Evolutionary conservation across 164 flowering plant species (phyloP).

Genomic region (Echeveria elegans): DNA sequence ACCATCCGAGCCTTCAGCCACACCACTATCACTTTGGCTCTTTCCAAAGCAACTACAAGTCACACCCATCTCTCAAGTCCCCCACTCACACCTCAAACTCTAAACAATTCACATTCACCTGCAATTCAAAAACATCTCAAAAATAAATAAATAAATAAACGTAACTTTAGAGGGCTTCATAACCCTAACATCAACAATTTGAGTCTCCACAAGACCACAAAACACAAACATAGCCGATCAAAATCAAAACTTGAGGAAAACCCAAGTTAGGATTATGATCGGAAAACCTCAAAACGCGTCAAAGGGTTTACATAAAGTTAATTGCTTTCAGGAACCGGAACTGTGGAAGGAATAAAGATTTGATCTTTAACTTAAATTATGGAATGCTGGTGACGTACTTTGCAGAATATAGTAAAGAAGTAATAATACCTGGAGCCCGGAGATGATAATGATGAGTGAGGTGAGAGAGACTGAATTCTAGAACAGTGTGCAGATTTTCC

Average conservation of each 20-base stretch:
- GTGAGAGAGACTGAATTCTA: not conserved
- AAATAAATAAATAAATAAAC: not conserved
- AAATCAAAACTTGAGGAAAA: not conserved
- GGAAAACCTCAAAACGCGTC: not conserved
- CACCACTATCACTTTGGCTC: not conserved
- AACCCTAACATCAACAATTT: too few relatives aligned
- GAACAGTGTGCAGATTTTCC: not conserved
- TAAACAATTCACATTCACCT: not conserved
- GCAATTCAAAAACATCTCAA: not conserved
- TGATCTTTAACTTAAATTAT: not conserved
- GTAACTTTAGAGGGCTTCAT: not conserved
- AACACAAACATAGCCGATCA: too few relatives aligned
- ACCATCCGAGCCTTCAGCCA: not conserved
- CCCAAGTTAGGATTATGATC: not conserved
- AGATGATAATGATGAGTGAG: not conserved
- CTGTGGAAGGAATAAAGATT: not conserved
- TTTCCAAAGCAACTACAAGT: not conserved
- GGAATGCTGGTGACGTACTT: not conserved
- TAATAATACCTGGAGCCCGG: not conserved
- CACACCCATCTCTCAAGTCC: not conserved
- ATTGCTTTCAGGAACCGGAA: not conserved
- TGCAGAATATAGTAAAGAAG: not conserved
- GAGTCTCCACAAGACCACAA: not conserved
- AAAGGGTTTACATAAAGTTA: not conserved
- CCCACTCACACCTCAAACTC: not conserved